Conservation (phyloP, 2,329 filamentous ascomycete species). For the Neodidymelliopsis sp. region DNA sequence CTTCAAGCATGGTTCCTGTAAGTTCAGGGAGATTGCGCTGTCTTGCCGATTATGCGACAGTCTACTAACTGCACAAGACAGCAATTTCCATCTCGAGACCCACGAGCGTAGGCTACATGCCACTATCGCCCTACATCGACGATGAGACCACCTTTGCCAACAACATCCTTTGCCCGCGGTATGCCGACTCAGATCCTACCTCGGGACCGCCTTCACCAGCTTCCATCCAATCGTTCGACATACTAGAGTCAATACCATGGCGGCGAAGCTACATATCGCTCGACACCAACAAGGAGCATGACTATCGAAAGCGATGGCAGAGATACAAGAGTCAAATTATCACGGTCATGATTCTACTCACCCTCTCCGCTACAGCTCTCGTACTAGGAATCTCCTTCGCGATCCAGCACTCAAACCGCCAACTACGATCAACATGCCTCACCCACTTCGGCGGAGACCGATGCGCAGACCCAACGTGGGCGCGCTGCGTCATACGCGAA, state of each 20-base stretch:
- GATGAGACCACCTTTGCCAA: constrained; percentile 32
- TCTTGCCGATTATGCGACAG: constrained; percentile 21
- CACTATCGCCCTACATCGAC: constrained; percentile 40
- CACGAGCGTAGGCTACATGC: constrained; percentile 31
- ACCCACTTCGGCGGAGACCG: constrained; percentile 28
- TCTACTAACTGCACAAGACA: constrained; percentile 32
- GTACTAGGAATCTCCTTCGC: constrained; percentile 29
- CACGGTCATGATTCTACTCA: constrained; percentile 27
- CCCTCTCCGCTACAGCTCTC: constrained; percentile 31
- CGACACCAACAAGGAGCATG: not conserved
- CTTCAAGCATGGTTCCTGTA: constrained; percentile 35
- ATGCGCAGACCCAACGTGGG: constrained; percentile 28
- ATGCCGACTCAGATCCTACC: constrained; percentile 40
- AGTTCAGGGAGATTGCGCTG: constrained; percentile 29
- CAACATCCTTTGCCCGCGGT: constrained; percentile 41
- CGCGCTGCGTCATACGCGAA: constrained; percentile 29
- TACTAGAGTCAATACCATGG: constrained; percentile 44
- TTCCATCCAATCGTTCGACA: constrained; percentile 46
- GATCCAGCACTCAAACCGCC: constrained; percentile 24
- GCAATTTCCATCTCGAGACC: constrained; percentile 23
- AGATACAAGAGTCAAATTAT: constrained; percentile 31
- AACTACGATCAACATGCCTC: constrained; percentile 16
- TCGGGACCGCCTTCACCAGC: constrained; percentile 46
- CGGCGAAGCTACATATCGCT: constrained; percentile 33
- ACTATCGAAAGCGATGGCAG: constrained; percentile 23